Conservation (phyloP, 805 yeast species). For the Ogataea neopini region DNA sequence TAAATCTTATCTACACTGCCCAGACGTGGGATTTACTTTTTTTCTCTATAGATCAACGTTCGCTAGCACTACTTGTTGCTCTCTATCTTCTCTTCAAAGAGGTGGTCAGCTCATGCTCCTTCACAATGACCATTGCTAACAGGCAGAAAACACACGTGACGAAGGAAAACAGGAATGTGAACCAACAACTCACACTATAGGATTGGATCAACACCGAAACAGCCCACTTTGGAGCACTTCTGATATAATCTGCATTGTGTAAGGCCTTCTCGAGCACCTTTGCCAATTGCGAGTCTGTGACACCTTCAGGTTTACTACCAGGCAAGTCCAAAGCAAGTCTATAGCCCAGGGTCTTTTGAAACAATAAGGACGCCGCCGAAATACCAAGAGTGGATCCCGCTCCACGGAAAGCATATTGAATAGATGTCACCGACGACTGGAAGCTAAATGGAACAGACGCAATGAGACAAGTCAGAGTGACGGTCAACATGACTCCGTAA, state of each 20-base stretch:
- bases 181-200: conserved; percentile 54
- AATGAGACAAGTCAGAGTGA: conserved; percentile 65
- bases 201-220: conserved; percentile 47
- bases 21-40: too few relatives aligned
- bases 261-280: conserved; percentile 53
- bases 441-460: conserved; percentile 68
- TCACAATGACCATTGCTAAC: conserved; percentile 8
- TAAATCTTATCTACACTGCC: too few relatives aligned
- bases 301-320: conserved; percentile 35
- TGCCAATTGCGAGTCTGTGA: conserved; percentile 39
- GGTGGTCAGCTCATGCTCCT: conserved; percentile 50
- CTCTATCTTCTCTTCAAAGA: conserved; percentile 43
- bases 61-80: not conserved
- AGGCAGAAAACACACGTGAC: conserved; percentile 32
- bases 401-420: conserved; percentile 65
- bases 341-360: conserved; percentile 45
- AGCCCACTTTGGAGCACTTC: conserved; percentile 54
- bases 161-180: conserved; percentile 50
- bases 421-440: conserved; percentile 68
- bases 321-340: conserved; percentile 35
- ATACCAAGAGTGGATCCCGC: conserved; percentile 69
- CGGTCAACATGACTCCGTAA: conserved; percentile 59
- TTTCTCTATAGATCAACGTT: too few relatives aligned
- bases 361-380: conserved; percentile 62
- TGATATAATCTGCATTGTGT: conserved; percentile 55